These are phyloP conservation scores for Bryoglossum gracile DNA, from an alignment of 495 filamentous ascomycete genomes.

Conservation along the genomic window DNA sequence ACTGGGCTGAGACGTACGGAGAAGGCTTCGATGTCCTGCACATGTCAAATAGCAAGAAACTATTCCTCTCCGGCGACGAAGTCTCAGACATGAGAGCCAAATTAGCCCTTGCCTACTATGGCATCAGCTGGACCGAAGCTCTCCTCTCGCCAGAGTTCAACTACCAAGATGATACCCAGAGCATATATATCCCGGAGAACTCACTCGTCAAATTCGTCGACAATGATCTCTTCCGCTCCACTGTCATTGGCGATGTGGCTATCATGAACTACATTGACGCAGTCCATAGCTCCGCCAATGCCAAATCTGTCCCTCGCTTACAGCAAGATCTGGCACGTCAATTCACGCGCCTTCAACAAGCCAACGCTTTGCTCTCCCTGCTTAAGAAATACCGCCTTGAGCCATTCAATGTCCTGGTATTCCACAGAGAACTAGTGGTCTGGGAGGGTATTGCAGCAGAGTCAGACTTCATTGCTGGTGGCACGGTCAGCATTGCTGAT, in stretches of 20 bases:
- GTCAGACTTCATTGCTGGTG: slow-evolving; percentile 50
- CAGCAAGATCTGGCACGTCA: slow-evolving; percentile 30
- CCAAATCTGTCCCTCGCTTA: slow-evolving; percentile 23
- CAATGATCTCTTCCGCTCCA: slow-evolving; percentile 39
- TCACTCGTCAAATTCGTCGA: slow-evolving; percentile 47
- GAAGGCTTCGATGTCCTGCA: slow-evolving; percentile 84
- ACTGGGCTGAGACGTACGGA: slow-evolving; percentile 77
- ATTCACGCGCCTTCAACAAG: slow-evolving; percentile 33
- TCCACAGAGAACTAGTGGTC: slow-evolving; percentile 31
- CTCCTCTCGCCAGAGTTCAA: slow-evolving; percentile 31
- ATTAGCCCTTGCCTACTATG: slow-evolving; percentile 51
- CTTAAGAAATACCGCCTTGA: slow-evolving; percentile 29
- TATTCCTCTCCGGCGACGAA: slow-evolving; percentile 45
- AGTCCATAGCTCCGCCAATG: slow-evolving; percentile 30
- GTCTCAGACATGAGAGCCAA: slow-evolving; percentile 52
- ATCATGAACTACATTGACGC: slow-evolving; percentile 52
- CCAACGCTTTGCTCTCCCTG: slow-evolving; percentile 32
- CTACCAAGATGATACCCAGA: slow-evolving; percentile 30
- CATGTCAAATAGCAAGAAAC: slow-evolving; percentile 42
- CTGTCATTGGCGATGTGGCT: slow-evolving; percentile 37
- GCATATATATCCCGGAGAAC: slow-evolving; percentile 16
- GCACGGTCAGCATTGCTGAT: slow-evolving; percentile 53
- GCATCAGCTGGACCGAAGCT: slow-evolving; percentile 45
- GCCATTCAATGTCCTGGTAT: slow-evolving; percentile 20
- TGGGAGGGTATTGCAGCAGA: slow-evolving; percentile 46